phyloP scores from a whole-genome alignment of 805 yeast species.

The Wickerhamiella alocasiicola region DNA sequence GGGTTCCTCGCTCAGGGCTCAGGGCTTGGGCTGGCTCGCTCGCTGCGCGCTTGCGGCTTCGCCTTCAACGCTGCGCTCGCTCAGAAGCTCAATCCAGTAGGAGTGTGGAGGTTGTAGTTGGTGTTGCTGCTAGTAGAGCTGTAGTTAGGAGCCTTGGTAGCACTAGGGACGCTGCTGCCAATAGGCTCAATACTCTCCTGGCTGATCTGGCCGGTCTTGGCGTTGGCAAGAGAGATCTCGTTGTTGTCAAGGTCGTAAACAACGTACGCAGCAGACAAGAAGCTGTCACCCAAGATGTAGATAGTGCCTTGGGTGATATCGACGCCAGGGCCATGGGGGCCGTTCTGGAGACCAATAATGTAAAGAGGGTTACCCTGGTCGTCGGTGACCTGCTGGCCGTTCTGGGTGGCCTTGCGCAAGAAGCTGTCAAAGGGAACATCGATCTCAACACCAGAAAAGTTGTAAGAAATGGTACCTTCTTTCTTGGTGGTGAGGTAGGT shows the following conservation, averaged over 20 bases:
- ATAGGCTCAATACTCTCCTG: conserved; percentile 19
- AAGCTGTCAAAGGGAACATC: conserved; percentile 18
- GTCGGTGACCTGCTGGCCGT: conserved; percentile 14
- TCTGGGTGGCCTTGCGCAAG: conserved; percentile 13
- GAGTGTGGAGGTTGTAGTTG: conserved; percentile 1
- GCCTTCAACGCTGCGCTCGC: too few species aligned
- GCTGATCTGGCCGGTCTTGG: conserved; percentile 11
- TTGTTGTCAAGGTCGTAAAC: conserved; percentile 51
- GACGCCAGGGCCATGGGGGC: background rate
- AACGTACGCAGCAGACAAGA: conserved; percentile 50
- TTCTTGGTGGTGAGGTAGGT: conserved; percentile 17
- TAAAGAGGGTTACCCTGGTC: conserved; percentile 14
- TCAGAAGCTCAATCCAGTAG: too few species aligned
- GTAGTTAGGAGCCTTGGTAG: conserved; percentile 21
- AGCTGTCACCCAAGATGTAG: conserved; percentile 48
- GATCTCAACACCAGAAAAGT: conserved; percentile 9
- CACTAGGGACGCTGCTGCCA: conserved; percentile 17
- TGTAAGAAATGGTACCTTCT: conserved; percentile 17
- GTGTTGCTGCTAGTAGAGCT: conserved; percentile 15
- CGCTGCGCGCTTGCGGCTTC: too few species aligned
- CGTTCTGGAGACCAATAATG: conserved; percentile 1
- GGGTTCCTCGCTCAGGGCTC: too few species aligned
- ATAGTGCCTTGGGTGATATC: conserved; percentile 9
- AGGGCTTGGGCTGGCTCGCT: too few species aligned
- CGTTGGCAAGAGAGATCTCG: conserved; percentile 40